Percentiles rank a stretch among this genome's conserved stretches.
Evolutionary conservation across 1,139 yeast genomes (phyloP).

Genomic region (Lodderomyces metapsilosis): DNA sequence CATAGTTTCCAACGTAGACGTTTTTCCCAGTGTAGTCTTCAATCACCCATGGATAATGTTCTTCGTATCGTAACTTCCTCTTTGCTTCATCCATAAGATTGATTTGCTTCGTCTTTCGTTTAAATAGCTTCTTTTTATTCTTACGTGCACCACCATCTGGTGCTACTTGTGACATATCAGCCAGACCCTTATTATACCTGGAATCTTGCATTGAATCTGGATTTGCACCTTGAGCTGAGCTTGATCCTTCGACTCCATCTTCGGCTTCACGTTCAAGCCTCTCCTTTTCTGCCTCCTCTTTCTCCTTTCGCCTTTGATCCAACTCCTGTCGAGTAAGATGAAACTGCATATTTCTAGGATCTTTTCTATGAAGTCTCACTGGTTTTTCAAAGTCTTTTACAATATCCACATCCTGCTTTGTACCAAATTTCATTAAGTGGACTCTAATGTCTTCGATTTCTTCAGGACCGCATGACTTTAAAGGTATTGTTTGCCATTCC

Average conservation of each 20-base stretch:
- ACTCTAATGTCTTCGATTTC: slow-evolving; percentile 75
- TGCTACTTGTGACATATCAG: slow-evolving; percentile 72
- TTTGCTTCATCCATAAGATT: slow-evolving; percentile 78
- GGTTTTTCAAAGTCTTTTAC: slow-evolving; percentile 72
- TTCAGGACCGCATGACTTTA: slow-evolving; percentile 70
- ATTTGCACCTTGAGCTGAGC: slow-evolving; percentile 5
- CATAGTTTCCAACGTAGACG: slow-evolving; percentile 94
- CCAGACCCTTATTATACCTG: slow-evolving; percentile 17
- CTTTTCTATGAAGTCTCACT: slow-evolving; percentile 84
- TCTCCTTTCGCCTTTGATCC: slow-evolving; percentile 57
- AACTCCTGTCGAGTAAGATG: slow-evolving; percentile 68
- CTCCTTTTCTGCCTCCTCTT: slow-evolving; percentile 33
- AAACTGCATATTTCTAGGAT: slow-evolving; percentile 85
- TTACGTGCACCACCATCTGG: slow-evolving; percentile 93
- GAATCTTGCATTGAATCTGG: slow-evolving; percentile 6
- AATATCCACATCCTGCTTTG: slow-evolving; percentile 71
- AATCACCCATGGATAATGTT: slow-evolving; percentile 96
- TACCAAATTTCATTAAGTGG: slow-evolving; percentile 80
- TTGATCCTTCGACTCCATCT: slow-evolving; percentile 12
- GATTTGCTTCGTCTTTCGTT: slow-evolving; percentile 83
- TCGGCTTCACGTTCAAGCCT: slow-evolving; percentile 17
- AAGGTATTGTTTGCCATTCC: slow-evolving; percentile 60
- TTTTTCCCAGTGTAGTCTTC: slow-evolving; percentile 94
- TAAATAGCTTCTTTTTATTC: slow-evolving; percentile 59
- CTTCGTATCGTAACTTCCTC: slow-evolving; percentile 85